These are phyloP conservation scores for Solanum pimpinellifolium DNA, from an alignment of 257 asterid species.

Conservation along the genomic window DNA sequence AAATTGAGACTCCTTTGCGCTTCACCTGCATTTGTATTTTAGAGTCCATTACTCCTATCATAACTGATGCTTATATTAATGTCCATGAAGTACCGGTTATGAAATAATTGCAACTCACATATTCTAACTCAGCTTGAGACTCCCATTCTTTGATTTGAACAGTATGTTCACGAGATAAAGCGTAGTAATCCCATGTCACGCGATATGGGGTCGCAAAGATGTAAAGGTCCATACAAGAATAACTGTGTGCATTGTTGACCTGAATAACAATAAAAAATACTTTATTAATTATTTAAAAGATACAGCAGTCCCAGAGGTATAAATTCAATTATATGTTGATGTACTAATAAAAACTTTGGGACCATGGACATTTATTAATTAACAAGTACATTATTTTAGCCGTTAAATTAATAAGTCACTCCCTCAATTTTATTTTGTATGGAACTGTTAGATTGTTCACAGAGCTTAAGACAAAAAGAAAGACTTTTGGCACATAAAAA, in stretches of 20 bases:
- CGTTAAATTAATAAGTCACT: not conserved
- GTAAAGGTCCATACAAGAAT: slow-evolving; percentile 85
- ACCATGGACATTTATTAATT: not conserved
- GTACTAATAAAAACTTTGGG: not conserved
- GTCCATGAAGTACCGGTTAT: not conserved
- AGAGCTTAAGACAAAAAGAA: not conserved
- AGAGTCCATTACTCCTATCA: not conserved
- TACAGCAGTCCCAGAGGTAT: not conserved
- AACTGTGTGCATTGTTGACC: slow-evolving; percentile 69
- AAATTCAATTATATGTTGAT: not conserved
- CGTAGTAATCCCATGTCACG: slow-evolving; percentile 85
- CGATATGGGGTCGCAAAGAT: slow-evolving; percentile 80
- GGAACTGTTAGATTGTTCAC: not conserved
- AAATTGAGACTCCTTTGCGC: slow-evolving; percentile 58
- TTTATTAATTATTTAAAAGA: not conserved
- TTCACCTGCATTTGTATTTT: slow-evolving; percentile 39
- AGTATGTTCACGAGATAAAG: slow-evolving; percentile 69
- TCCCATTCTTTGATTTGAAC: slow-evolving; percentile 75
- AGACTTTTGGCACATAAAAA: not conserved
- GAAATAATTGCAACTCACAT: slow-evolving; percentile 34
- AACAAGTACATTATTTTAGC: not conserved
- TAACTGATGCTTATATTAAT: not conserved
- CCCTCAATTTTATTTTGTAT: not conserved
- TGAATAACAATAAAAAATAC: slow-evolving; percentile 8
- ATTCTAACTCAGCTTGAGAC: slow-evolving; percentile 60